Evolutionary conservation across 2,329 filamentous ascomycete species (phyloP), one percentile per base, ranked within the genome.

Genomic region (Botrytis galanthina): DNA sequence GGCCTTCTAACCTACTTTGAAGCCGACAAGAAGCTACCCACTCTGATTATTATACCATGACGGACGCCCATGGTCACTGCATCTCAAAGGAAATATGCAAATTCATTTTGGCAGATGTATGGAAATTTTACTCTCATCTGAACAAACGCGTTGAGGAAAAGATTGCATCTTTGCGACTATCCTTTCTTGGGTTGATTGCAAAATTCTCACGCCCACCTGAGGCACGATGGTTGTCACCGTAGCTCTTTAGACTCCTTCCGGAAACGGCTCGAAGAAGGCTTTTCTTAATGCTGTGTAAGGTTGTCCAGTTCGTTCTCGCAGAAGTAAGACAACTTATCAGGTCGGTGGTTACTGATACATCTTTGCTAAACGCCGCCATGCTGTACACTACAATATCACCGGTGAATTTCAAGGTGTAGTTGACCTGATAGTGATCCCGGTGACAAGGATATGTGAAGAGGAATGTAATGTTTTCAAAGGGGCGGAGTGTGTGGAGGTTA

Each of bases 381-480:
- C 14, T 57, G n/a, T 29, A 57, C 0, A n/a, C 51, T 29, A 9
- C 6, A 8, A 57, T 14, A 29, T 57, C 3, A 3, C 1, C 3
- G 14, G 14, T 32, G 14, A 29, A 29, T 32, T 4, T 3, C 14
- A 57, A 29, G n/a, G n/a, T 18, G 3, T 29, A 6, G 18, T 18
- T 57, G 18, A 54, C 14, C n/a, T 57, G 14, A 29, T 29, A 29
- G 3, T 32, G 14, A 57, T 7, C n/a, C 51, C 3, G 7, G n/a
- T 3, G 0, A n/a, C 7, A 4, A 57, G 16, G 7, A 32, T 18
- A 6, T 8, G 14, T 18, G 14, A 57, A 16, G 7, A 57, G 7
- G n/a, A 18, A 7, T 7, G 1, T 0, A 57, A 18, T 9, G 3
- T 4, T 9, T 16, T 18, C 6, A 29, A 18, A 29, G 6, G 2